These are phyloP conservation scores for Quercus suber DNA, from an alignment of 306 rosid genomes.

Conservation along the genomic window DNA sequence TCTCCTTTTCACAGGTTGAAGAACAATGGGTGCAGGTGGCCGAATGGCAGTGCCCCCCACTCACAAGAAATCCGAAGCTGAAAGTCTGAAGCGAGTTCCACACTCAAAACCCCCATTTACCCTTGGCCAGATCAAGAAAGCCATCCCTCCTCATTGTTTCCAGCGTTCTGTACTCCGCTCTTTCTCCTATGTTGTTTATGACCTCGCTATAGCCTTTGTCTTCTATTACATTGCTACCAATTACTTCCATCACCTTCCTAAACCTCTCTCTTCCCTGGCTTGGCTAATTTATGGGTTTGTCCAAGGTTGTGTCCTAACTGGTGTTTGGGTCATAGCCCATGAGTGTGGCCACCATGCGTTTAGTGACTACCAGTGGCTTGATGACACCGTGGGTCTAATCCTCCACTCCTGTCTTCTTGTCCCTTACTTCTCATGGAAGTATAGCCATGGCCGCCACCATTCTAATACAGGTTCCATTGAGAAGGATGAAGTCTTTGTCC, in stretches of 20 bases:
- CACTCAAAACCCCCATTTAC: constrained; percentile 56
- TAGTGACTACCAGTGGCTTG: constrained; percentile 90
- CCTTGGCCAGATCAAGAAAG: constrained; percentile 59
- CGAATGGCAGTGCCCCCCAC: constrained; percentile 60
- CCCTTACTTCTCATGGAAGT: constrained; percentile 97
- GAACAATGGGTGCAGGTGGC: constrained; percentile 94
- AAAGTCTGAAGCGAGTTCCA: constrained; percentile 54
- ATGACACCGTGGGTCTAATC: constrained; percentile 82
- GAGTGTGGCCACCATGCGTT: constrained; percentile 99
- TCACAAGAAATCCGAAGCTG: constrained; percentile 39
- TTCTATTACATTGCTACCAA: constrained; percentile 44
- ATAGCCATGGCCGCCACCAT: constrained; percentile 97
- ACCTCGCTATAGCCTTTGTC: constrained; percentile 43
- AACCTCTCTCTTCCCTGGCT: constrained; percentile 33
- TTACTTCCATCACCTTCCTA: constrained; percentile 42
- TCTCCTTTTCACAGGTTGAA: constrained; percentile 34
- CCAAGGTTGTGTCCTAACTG: constrained; percentile 88
- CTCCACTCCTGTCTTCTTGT: constrained; percentile 89
- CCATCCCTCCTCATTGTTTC: constrained; percentile 75
- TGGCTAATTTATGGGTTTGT: constrained; percentile 61
- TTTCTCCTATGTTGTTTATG: constrained; percentile 55
- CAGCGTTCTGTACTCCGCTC: constrained; percentile 60
- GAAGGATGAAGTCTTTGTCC: constrained; percentile 92
- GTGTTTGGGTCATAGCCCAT: constrained; percentile 94
- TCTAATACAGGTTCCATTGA: constrained; percentile 89